Evolutionary conservation across 2,329 filamentous ascomycete genomes (phyloP), one percentile per base, ranked within the genome.

Genomic region (Grosmannia huntii): DNA sequence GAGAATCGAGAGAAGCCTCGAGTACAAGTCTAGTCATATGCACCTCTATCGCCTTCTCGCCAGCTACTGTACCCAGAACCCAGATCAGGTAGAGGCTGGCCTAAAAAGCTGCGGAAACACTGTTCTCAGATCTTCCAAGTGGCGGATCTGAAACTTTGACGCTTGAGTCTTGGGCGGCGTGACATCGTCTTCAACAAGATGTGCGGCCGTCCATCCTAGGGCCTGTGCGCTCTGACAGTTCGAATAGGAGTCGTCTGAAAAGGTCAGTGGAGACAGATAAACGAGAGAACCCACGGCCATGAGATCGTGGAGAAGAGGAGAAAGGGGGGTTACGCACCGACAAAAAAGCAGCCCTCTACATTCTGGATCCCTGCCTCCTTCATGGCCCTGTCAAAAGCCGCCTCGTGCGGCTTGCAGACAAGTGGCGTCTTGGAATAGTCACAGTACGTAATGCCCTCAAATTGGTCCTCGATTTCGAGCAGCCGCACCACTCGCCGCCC

Each of bases 371-470:
- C 87, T 0, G 92, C 90, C 65, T 97, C 87, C 53, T 71, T 76
- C 87, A 97, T 96, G 6, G 89, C 94, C 73, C 94, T 96, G 44
- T 80, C 80, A 68, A 84, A 99, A 86, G 95, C 94, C 56, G 84
- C 83, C 56, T 78, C 77, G 59, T 87, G 80, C 3, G 94, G 94
- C 70, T 99, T 99, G 75, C 94, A 96, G 53, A 95, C 72, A 61
- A 99, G 78, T 6, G 82, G 86, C 49, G 82, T 75, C 19, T 80
- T 73, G 12, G 76, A 79, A 71, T 99, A 99, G 71, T 99, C 89
- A 68, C 95, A 99, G 70, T 84, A 99, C 0, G 94, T 99, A 61
- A 97, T 83, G 9, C 94, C 94, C 62, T 97, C 92, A 68, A 99
- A 99, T 28, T 92, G 74, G 68, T 96, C 89, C 1, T 95, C 90